A percentile compares a stretch with the other conserved stretches of the same genome.
Evolutionary conservation across 805 yeast genomes (phyloP).

Genomic region (Candida yuanshanica): DNA sequence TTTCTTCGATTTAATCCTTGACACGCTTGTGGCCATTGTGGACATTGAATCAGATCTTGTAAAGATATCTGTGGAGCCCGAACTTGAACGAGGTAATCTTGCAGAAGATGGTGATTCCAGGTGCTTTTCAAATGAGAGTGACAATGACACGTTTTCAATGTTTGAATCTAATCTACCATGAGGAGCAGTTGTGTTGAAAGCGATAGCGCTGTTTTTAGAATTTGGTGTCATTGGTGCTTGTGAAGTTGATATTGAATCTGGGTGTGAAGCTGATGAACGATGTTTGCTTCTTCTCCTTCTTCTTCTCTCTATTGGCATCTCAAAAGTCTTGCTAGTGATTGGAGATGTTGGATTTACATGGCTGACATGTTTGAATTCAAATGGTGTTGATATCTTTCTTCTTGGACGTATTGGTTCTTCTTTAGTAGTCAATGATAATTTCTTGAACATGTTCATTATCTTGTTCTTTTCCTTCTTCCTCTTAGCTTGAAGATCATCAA

Average conservation of each 20-base stretch:
- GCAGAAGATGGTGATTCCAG: slow-evolving; percentile 11
- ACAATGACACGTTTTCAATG: background rate
- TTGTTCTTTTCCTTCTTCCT: slow-evolving; percentile 17
- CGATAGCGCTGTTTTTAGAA: slow-evolving; percentile 8
- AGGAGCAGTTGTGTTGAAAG: slow-evolving; percentile 19
- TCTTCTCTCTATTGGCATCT: slow-evolving; percentile 5
- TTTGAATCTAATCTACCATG: slow-evolving; percentile 1
- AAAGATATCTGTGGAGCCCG: slow-evolving; percentile 13
- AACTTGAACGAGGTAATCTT: slow-evolving; percentile 14
- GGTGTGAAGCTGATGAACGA: background rate
- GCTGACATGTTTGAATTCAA: slow-evolving; percentile 34
- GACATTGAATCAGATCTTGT: slow-evolving; percentile 22
- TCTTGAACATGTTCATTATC: slow-evolving; percentile 27
- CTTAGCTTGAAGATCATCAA: slow-evolving; percentile 4
- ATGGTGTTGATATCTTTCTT: slow-evolving; percentile 32
- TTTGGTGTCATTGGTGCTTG: background rate
- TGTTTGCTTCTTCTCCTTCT: background rate
- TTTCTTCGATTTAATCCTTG: slow-evolving; percentile 7
- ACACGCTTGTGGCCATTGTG: slow-evolving; percentile 18
- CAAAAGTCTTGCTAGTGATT: slow-evolving; percentile 12
- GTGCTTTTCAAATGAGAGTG: background rate
- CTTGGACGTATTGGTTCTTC: slow-evolving; percentile 3
- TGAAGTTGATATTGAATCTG: background rate
- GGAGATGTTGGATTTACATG: slow-evolving; percentile 29
- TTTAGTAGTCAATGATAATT: slow-evolving; percentile 22